Percentiles rank a stretch among this genome's conserved stretches.
Conservation (phyloP, 495 filamentous ascomycete genomes). For the Immersiella caudata region DNA sequence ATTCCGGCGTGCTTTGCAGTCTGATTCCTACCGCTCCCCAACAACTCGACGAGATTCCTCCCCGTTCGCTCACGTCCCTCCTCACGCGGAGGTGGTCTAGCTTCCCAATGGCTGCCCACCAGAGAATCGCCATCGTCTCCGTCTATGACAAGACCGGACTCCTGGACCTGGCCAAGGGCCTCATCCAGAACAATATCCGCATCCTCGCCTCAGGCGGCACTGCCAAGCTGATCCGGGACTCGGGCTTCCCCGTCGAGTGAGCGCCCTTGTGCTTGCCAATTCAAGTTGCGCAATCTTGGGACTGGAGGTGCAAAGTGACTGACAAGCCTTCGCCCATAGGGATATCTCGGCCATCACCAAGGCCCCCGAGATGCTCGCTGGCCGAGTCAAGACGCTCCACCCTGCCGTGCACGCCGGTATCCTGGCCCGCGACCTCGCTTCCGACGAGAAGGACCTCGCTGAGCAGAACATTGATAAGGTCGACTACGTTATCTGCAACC, state of each 20-base stretch:
- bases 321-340: conserved; percentile 46
- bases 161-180: conserved; percentile 91
- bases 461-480: conserved; percentile 97
- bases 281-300: not conserved
- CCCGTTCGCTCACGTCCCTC: conserved; percentile 15
- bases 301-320: not conserved
- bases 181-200: conserved; percentile 86
- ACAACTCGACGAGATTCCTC: not conserved
- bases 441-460: conserved; percentile 94
- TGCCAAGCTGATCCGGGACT: conserved; percentile 91
- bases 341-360: conserved; percentile 97
- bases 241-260: conserved; percentile 90
- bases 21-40: conserved; percentile 1
- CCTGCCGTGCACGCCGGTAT: conserved; percentile 92
- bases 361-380: conserved; percentile 96
- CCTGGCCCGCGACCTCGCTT: conserved; percentile 86
- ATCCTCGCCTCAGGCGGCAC: conserved; percentile 94
- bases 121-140: conserved; percentile 81
- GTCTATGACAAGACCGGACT: conserved; percentile 99
- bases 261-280: conserved; percentile 32
- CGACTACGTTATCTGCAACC: conserved; percentile 97
- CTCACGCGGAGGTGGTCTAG: conserved; percentile 25
- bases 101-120: conserved; percentile 39
- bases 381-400: conserved; percentile 96
- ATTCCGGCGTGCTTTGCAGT: conserved; percentile 1